phyloP scores from a whole-genome alignment of 2,329 filamentous ascomycete genomes.

The Tolypocladium tropicale region DNA sequence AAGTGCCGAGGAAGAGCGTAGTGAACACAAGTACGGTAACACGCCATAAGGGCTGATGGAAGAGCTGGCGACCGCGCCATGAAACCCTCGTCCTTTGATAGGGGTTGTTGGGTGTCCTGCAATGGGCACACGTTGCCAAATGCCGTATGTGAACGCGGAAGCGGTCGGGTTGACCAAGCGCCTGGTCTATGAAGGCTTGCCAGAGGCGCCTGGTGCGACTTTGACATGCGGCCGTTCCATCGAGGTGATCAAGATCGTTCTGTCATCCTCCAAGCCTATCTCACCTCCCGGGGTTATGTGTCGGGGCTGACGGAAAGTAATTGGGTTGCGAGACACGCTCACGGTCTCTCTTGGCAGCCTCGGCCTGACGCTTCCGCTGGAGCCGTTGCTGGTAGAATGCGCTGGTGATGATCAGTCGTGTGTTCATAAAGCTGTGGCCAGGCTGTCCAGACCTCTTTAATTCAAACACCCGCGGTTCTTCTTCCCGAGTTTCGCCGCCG shows the following conservation, averaged over 20 bases:
- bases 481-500: constrained; percentile 30
- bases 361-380: constrained; percentile 50
- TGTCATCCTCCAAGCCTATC: background rate
- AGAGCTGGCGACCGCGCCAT: too few species aligned
- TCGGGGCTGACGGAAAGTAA: constrained; percentile 79
- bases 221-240: background rate
- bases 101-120: too few species aligned
- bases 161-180: background rate
- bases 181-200: background rate
- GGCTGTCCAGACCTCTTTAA: constrained; percentile 61
- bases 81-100: too few species aligned
- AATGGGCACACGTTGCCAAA: too few species aligned
- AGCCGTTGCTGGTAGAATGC: constrained; percentile 80
- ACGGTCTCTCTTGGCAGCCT: constrained; percentile 61
- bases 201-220: background rate
- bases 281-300: constrained; percentile 34
- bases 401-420: constrained; percentile 28
- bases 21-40: too few species aligned
- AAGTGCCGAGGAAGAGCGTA: too few species aligned
- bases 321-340: constrained; percentile 70
- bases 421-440: background rate
- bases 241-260: too few species aligned
- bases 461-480: constrained; percentile 71
- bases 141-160: background rate
- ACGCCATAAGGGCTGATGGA: too few species aligned